These are phyloP conservation scores for Austroboletus festivus DNA, from an alignment of 768 basidiomycete species.

Conservation along the genomic window DNA sequence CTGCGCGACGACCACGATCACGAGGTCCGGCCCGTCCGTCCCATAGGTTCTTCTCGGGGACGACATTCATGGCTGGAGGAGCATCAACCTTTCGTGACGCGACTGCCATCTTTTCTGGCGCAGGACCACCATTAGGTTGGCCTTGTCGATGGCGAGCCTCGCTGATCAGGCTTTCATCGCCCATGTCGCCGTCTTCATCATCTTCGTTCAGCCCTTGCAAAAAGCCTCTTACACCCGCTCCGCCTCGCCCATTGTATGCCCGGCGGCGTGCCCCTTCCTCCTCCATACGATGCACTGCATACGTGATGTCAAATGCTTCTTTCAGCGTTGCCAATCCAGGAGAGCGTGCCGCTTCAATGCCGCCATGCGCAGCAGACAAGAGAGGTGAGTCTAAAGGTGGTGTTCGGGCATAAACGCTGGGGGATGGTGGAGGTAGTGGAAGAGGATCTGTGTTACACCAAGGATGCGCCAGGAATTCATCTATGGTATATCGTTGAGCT, in stretches of 20 bases:
- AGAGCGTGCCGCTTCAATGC: constrained; percentile 73
- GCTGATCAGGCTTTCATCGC: constrained; percentile 48
- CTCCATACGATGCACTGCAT: constrained; percentile 99
- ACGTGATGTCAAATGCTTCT: constrained; percentile 98
- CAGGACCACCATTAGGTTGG: constrained; percentile 23
- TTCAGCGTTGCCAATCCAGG: constrained; percentile 92
- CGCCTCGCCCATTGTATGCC: constrained; percentile 76
- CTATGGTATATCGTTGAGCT: constrained; percentile 92
- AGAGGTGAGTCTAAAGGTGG: constrained; percentile 83
- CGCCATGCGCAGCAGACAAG: constrained; percentile 73
- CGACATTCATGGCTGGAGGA: constrained; percentile 10
- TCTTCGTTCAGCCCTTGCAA: constrained; percentile 89
- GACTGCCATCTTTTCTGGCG: constrained; percentile 8
- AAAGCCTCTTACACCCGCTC: constrained; percentile 75
- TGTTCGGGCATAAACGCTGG: constrained; percentile 43
- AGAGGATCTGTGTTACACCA: constrained; percentile 81
- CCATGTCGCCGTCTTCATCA: constrained; percentile 66
- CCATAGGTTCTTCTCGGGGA: constrained; percentile 32
- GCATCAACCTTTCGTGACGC: constrained; percentile 9
- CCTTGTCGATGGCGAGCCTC: constrained; percentile 42
- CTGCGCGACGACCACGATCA: constrained; percentile 45
- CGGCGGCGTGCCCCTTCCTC: constrained; percentile 90
- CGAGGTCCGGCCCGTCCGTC: constrained; percentile 71
- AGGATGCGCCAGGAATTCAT: constrained; percentile 94
- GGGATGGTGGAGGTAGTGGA: constrained; percentile 65